phyloP scores from a whole-genome alignment of 805 yeast species.

The Candida hungchunana region DNA sequence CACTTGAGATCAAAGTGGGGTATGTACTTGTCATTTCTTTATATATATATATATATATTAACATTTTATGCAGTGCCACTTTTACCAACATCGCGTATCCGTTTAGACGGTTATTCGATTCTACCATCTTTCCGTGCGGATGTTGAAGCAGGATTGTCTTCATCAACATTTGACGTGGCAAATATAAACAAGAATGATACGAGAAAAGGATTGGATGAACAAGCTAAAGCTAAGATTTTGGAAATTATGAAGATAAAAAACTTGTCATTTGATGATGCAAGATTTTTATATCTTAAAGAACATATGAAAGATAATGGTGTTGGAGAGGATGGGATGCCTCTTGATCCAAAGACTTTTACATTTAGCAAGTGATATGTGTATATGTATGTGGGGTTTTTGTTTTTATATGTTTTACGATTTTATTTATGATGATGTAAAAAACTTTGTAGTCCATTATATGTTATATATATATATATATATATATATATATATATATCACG shows the following conservation, averaged over 20 bases:
- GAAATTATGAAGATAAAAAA: conserved; percentile 48
- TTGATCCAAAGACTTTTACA: conserved; percentile 61
- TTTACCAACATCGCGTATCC: no score
- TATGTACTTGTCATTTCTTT: no score
- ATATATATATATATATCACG: no score
- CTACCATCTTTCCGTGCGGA: conserved; percentile 41
- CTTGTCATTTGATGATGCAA: conserved; percentile 65
- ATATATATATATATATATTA: no score
- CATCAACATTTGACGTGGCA: conserved; percentile 52
- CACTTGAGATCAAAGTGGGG: conserved; percentile 19
- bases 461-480: no score
- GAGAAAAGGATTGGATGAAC: conserved; percentile 58
- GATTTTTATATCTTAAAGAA: conserved; percentile 45
- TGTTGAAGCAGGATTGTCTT: conserved; percentile 52
- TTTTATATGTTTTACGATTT: no score
- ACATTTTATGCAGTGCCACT: no score
- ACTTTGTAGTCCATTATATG: no score
- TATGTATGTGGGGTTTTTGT: no score
- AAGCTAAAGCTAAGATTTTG: conserved; percentile 47
- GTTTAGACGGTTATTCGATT: conserved; percentile 24
- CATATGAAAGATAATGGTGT: conserved; percentile 48
- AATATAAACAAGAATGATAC: conserved; percentile 46
- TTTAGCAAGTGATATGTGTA: conserved; percentile 30
- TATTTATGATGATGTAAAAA: no score
- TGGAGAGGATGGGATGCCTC: conserved; percentile 62